Conservation (phyloP, 23 red algal genomes). For the Gracilaria domingensis region DNA sequence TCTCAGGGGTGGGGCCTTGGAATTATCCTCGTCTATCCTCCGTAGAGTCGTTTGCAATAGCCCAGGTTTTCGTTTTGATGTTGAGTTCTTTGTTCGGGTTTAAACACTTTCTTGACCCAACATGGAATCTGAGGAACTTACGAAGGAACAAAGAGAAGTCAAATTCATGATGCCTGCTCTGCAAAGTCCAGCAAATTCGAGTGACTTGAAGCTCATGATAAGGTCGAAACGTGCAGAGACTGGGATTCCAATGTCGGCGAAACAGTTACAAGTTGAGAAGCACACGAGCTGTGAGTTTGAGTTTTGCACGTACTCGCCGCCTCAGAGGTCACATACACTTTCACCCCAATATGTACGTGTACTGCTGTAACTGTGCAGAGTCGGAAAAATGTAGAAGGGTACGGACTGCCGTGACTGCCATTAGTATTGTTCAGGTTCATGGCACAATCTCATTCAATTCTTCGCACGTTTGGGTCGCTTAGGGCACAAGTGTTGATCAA, state of each 20-base stretch:
- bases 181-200: no score
- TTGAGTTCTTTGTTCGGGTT: background rate
- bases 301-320: no score
- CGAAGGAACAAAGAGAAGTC: conserved; percentile 11
- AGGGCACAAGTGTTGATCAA: no score
- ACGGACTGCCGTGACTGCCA: no score
- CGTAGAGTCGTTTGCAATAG: conserved; percentile 21
- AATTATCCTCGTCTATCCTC: conserved; percentile 10
- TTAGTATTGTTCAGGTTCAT: no score
- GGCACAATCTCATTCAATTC: no score
- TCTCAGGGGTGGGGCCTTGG: background rate
- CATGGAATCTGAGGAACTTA: conserved; percentile 3
- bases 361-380: background rate
- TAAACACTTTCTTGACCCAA: background rate
- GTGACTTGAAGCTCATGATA: no score
- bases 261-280: background rate
- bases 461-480: no score
- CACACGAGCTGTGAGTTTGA: background rate
- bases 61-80: background rate
- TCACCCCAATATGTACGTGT: background rate
- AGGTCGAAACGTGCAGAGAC: background rate
- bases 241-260: background rate
- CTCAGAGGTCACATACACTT: no score
- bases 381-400: no score
- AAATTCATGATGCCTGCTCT: background rate